Conservation (phyloP, 2,329 filamentous ascomycete genomes). For the Nemania sp. region DNA sequence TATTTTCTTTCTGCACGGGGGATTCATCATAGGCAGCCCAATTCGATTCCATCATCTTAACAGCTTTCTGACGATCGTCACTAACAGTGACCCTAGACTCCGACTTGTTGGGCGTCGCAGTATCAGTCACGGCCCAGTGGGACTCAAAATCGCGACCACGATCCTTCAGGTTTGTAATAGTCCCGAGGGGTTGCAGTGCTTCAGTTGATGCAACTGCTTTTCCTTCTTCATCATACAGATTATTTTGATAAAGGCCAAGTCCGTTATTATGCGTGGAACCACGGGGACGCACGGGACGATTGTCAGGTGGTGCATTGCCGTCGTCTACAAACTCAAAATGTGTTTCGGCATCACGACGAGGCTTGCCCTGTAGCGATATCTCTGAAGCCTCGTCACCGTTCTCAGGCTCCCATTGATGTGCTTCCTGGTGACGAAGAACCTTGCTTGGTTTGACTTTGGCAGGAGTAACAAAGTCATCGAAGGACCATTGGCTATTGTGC, state of each 20-base stretch:
- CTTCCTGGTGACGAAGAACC: slow-evolving; percentile 65
- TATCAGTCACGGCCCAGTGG: slow-evolving; percentile 78
- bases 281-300: slow-evolving; percentile 53
- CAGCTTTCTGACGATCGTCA: slow-evolving; percentile 68
- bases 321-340: slow-evolving; percentile 88
- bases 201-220: slow-evolving; percentile 42
- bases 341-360: slow-evolving; percentile 76
- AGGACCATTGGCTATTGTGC: slow-evolving; percentile 80
- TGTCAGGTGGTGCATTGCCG: slow-evolving; percentile 59
- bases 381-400: slow-evolving; percentile 64
- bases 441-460: slow-evolving; percentile 69
- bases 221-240: slow-evolving; percentile 67
- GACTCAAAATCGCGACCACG: slow-evolving; percentile 76
- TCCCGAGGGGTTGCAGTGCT: slow-evolving; percentile 57
- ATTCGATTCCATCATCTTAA: slow-evolving; percentile 73
- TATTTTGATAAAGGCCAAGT: slow-evolving; percentile 76
- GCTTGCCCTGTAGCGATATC: slow-evolving; percentile 63
- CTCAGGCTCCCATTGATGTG: slow-evolving; percentile 79
- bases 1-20: slow-evolving; percentile 60
- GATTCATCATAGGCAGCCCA: slow-evolving; percentile 63
- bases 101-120: slow-evolving; percentile 57
- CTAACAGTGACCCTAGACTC: slow-evolving; percentile 51
- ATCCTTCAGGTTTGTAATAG: slow-evolving; percentile 73
- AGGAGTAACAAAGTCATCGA: slow-evolving; percentile 85
- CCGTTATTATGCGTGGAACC: slow-evolving; percentile 69